A percentile compares a stretch with the other conserved stretches of the same genome.
Evolutionary conservation across 1,139 yeast genomes (phyloP).

Genomic region (Diutina ranongensis): DNA sequence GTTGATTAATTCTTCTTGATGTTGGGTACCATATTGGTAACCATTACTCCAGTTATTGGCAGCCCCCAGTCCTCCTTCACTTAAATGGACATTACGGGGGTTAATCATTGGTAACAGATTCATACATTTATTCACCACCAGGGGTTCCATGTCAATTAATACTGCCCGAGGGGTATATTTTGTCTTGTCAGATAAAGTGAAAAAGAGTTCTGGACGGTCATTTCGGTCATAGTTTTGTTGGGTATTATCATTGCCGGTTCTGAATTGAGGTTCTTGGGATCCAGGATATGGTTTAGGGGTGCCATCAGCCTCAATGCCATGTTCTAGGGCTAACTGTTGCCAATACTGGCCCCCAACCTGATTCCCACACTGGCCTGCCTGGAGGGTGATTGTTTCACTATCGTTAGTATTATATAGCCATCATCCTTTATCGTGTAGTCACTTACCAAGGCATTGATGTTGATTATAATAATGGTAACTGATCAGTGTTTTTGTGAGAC

Average conservation of each 20-base stretch:
- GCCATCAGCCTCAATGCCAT: constrained; percentile 76
- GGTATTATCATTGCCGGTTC: not conserved
- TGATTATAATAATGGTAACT: not conserved
- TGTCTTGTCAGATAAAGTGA: constrained; percentile 59
- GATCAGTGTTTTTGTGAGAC: constrained; percentile 8
- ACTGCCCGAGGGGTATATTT: constrained; percentile 83
- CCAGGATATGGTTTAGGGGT: constrained; percentile 20
- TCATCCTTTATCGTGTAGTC: no score
- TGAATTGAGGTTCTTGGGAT: not conserved
- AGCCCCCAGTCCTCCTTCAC: constrained; percentile 80
- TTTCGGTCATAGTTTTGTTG: not conserved
- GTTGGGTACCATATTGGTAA: constrained; percentile 59
- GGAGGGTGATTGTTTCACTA: constrained; percentile 32
- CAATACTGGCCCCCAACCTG: constrained; percentile 92
- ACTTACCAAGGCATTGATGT: not conserved
- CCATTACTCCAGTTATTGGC: constrained; percentile 97
- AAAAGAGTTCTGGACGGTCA: constrained; percentile 78
- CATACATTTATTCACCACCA: constrained; percentile 57
- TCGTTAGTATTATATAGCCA: no score
- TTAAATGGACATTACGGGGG: constrained; percentile 71
- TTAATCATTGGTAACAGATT: constrained; percentile 61
- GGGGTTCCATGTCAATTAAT: constrained; percentile 80
- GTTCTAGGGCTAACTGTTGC: constrained; percentile 82
- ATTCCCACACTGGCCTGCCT: constrained; percentile 87
- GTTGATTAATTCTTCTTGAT: constrained; percentile 64